phyloP scores from a whole-genome alignment of 2,329 filamentous ascomycete genomes.

The Ascochyta fabae region DNA sequence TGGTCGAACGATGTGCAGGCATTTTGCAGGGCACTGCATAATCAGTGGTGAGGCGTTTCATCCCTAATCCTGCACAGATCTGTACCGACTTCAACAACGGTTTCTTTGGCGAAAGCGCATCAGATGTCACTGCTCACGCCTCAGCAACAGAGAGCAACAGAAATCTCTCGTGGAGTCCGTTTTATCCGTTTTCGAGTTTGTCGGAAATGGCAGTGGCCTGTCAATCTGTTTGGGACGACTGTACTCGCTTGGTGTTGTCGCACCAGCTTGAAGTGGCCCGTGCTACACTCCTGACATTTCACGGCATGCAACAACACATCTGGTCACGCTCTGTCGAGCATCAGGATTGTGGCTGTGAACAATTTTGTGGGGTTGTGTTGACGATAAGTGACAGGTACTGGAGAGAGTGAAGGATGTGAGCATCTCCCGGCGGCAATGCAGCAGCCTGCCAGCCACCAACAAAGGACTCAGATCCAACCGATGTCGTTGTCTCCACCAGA shows the following conservation, averaged over 20 bases:
- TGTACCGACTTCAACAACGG: background rate
- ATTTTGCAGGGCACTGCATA: background rate
- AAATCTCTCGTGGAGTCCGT: background rate
- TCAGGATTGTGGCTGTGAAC: background rate
- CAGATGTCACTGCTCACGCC: background rate
- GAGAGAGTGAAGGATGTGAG: background rate
- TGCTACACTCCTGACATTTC: conserved; percentile 34
- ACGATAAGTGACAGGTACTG: background rate
- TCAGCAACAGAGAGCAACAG: background rate
- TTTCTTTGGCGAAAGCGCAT: background rate
- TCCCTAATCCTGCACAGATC: background rate
- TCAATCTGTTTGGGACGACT: conserved; percentile 20
- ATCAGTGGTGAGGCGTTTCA: conserved; percentile 1
- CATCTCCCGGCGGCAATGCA: background rate
- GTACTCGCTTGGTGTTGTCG: conserved; percentile 14
- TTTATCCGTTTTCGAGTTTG: conserved; percentile 2
- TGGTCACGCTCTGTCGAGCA: conserved; percentile 5
- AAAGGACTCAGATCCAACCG: background rate
- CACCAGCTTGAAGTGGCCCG: conserved; percentile 30
- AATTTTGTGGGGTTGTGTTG: background rate
- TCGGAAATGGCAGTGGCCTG: conserved; percentile 34
- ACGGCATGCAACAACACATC: conserved; percentile 9
- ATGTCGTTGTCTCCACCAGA: background rate
- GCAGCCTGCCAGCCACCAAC: background rate
- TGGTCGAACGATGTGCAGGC: background rate